Base-by-base conservation (phyloP, 495 filamentous ascomycete genomes). In the Aspergillus sclerotioniger region DNA sequence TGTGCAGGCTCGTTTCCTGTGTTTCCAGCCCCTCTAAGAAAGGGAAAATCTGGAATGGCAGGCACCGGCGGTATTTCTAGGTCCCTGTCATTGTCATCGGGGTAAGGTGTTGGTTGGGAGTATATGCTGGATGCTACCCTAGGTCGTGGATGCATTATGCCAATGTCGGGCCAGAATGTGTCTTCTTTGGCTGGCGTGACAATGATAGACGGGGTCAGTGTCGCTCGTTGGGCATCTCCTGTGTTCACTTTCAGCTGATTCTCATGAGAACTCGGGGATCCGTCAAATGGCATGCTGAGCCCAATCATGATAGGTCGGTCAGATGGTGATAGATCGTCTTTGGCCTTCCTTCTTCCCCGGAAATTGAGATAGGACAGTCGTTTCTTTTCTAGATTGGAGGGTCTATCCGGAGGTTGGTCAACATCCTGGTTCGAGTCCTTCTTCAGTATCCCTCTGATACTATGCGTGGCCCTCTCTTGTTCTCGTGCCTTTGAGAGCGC, bases 301-400 rank as follows among this genome's bases (percentile, higher is more conserved):
- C 90, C 91, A 57, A 96, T 95, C 62, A 90, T 78, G 43, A 96
- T 91, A 13, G 88, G 82, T 25, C 88, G 74, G 62, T 90, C 87
- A 6, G 79, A 85, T 0, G 91, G 91, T 6, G 90, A 93, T 3
- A 96, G 72, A 39, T 87, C 88, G n/a, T 71, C 57, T 51, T 75
- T 69, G 44, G 46, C 37, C 21, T 59, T 68, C 53, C 66, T 68
- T 17, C 51, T 66, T 28, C 64, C 47, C 15, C 57, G 56, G 6
- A 57, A 35, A 8, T 64, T 50, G 16, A 70, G 56, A 31, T 60
- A 68, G 2, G 67, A 63, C 39, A 61, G 45, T 16, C 58, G 47
- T 44, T 48, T 52, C 37, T 29, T 59, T 53, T 64, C 15, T 51
- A 50, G 28, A 21, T 60, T 43, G 9, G 49, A 32, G n/a, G 35